Evolutionary conservation across 192 early-diverging fungal genomes (phyloP).

Genomic region (Chytriomyces hyalinus): DNA sequence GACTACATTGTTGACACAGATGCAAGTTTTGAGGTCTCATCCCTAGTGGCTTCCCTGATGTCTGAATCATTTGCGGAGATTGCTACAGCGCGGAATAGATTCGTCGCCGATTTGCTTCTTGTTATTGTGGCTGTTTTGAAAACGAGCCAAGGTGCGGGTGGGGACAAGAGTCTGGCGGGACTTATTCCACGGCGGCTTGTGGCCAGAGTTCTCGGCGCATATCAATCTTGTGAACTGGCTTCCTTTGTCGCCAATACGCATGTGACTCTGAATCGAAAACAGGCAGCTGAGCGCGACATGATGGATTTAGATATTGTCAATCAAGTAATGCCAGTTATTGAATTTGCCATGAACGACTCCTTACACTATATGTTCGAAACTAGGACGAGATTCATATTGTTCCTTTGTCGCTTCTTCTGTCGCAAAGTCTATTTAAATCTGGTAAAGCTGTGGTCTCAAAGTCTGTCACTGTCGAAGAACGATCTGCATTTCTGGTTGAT

Average conservation of each 20-base stretch:
- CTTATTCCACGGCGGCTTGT: neutral
- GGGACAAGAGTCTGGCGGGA: neutral
- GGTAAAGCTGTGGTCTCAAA: neutral
- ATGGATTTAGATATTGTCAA: conserved; percentile 5
- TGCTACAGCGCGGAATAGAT: neutral
- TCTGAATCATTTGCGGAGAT: conserved; percentile 6
- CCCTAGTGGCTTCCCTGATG: neutral
- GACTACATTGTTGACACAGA: too few species aligned
- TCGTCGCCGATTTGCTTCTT: neutral
- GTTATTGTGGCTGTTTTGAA: neutral
- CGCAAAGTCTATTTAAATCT: neutral
- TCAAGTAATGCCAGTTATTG: too few species aligned
- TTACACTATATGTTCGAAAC: too few species aligned
- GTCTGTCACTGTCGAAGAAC: neutral
- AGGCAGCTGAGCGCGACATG: neutral
- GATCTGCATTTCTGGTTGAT: neutral
- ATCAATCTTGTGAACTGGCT: neutral
- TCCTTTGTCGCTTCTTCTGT: conserved; percentile 13
- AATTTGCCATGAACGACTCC: too few species aligned
- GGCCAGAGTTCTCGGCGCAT: neutral
- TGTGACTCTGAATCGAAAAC: neutral
- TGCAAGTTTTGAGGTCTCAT: too few species aligned
- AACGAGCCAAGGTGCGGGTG: neutral
- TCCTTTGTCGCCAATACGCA: neutral
- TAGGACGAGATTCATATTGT: neutral